Percentiles rank a stretch among this genome's conserved stretches.
phyloP scores from a whole-genome alignment of 2,329 filamentous ascomycete genomes.

The Penicillium digitatum region DNA sequence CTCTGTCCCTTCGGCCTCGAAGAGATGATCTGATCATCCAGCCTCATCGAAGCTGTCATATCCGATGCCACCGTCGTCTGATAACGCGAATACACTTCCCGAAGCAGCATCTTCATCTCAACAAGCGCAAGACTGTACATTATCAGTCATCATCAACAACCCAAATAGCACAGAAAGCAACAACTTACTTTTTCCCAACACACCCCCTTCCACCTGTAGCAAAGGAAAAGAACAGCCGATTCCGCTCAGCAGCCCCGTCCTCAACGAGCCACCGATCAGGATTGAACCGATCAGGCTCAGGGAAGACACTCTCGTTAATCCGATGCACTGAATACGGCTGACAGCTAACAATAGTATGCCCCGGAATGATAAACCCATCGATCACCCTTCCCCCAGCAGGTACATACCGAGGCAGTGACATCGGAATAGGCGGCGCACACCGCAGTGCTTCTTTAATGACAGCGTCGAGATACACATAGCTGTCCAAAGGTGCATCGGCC shows the following conservation, averaged over 20 bases:
- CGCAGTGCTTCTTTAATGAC: constrained; percentile 60
- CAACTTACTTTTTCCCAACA: constrained; percentile 52
- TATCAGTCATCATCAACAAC: constrained; percentile 1
- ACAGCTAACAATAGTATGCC: constrained; percentile 38
- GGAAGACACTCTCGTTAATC: constrained; percentile 28
- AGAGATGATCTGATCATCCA: constrained; percentile 66
- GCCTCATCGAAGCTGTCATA: constrained; percentile 56
- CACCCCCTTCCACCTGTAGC: constrained; percentile 63
- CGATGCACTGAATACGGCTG: constrained; percentile 40
- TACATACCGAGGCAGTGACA: constrained; percentile 48
- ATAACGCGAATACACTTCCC: constrained; percentile 59
- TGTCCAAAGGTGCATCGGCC: constrained; percentile 32
- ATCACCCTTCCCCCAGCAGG: constrained; percentile 40
- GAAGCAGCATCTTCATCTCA: constrained; percentile 64
- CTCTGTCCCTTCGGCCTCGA: constrained; percentile 58
- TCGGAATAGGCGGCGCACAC: constrained; percentile 53
- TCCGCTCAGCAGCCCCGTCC: constrained; percentile 38
- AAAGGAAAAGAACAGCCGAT: constrained; percentile 62
- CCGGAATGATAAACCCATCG: constrained; percentile 35
- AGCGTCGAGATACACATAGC: constrained; percentile 58
- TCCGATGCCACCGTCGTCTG: constrained; percentile 52
- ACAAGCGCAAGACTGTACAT: constrained; percentile 54
- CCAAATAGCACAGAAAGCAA: not conserved
- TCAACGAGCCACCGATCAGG: constrained; percentile 37
- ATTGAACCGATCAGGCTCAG: constrained; percentile 29